These are phyloP conservation scores for Pseudophaeomoniella oleicola DNA, from an alignment of 2,329 filamentous ascomycete genomes.

Conservation along the genomic window DNA sequence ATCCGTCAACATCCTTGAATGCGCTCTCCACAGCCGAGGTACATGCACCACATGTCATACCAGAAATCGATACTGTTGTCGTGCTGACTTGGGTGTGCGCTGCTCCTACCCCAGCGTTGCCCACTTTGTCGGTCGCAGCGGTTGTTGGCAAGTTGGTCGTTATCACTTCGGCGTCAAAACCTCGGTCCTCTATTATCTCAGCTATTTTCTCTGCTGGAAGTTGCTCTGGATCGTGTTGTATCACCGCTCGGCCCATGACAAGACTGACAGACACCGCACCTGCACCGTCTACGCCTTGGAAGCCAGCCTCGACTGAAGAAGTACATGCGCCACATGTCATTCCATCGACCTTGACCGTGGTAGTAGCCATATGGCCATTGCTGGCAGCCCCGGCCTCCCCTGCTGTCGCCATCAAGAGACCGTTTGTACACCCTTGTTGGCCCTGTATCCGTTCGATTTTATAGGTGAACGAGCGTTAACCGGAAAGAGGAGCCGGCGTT, in stretches of 20 bases:
- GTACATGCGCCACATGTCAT: constrained; percentile 87
- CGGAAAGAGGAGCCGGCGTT: no score
- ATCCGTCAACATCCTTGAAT: constrained; percentile 61
- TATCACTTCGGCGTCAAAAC: constrained; percentile 84
- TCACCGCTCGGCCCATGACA: constrained; percentile 88
- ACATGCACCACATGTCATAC: constrained; percentile 96
- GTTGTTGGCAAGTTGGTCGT: constrained; percentile 57
- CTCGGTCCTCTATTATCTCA: constrained; percentile 80
- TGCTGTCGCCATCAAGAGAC: constrained; percentile 7
- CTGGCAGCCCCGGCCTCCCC: constrained; percentile 8
- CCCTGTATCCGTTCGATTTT: no score
- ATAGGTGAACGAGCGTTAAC: no score
- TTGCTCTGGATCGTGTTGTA: constrained; percentile 68
- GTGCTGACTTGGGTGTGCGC: constrained; percentile 36
- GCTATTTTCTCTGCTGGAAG: constrained; percentile 62
- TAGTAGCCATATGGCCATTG: constrained; percentile 64
- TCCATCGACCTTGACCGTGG: constrained; percentile 77
- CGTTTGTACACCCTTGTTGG: no score
- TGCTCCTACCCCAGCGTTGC: constrained; percentile 22
- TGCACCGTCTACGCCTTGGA: constrained; percentile 67
- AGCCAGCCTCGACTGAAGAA: constrained; percentile 84
- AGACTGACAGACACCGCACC: constrained; percentile 82
- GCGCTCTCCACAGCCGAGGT: constrained; percentile 80
- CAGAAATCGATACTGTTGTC: constrained; percentile 79
- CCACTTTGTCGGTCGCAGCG: constrained; percentile 31